Evolutionary conservation across 2,329 filamentous ascomycete species (phyloP).

Genomic region (Fusarium euwallaceae): DNA sequence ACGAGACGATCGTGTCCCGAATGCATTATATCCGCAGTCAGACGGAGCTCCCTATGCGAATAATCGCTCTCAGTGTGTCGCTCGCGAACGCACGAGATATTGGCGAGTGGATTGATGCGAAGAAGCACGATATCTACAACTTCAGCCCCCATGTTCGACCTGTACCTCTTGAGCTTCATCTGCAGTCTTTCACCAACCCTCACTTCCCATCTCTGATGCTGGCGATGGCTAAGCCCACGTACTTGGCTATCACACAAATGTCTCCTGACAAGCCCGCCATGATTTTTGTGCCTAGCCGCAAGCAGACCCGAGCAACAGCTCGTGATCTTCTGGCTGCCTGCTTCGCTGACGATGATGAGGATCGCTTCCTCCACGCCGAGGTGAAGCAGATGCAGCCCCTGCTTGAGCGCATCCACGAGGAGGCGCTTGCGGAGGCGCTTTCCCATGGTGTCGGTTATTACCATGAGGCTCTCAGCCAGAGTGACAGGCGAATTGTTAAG

Average conservation of each 20-base stretch:
- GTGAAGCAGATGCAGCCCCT: slow-evolving; percentile 85
- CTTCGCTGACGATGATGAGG: slow-evolving; percentile 89
- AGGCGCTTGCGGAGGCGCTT: slow-evolving; percentile 87
- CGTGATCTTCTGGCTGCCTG: slow-evolving; percentile 90
- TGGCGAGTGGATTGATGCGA: slow-evolving; percentile 97
- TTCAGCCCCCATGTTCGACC: slow-evolving; percentile 94
- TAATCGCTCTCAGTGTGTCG: slow-evolving; percentile 91
- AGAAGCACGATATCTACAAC: slow-evolving; percentile 98
- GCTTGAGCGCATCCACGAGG: slow-evolving; percentile 86
- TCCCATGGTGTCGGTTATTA: slow-evolving; percentile 97
- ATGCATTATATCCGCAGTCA: slow-evolving; percentile 97
- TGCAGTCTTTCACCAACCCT: slow-evolving; percentile 95
- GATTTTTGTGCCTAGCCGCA: slow-evolving; percentile 92
- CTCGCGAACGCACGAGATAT: slow-evolving; percentile 93
- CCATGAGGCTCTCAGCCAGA: slow-evolving; percentile 90
- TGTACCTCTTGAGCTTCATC: slow-evolving; percentile 90
- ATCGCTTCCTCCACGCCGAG: slow-evolving; percentile 91
- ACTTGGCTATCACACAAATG: slow-evolving; percentile 87
- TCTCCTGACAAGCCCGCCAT: slow-evolving; percentile 91
- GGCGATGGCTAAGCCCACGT: slow-evolving; percentile 96
- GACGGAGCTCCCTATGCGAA: slow-evolving; percentile 85
- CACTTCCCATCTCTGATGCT: slow-evolving; percentile 99
- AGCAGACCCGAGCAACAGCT: slow-evolving; percentile 90
- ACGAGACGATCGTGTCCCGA: slow-evolving; percentile 96
- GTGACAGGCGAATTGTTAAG: slow-evolving; percentile 93